Base-by-base conservation (phyloP, 139 green algal species). In the Chlorella vulgaris region DNA sequence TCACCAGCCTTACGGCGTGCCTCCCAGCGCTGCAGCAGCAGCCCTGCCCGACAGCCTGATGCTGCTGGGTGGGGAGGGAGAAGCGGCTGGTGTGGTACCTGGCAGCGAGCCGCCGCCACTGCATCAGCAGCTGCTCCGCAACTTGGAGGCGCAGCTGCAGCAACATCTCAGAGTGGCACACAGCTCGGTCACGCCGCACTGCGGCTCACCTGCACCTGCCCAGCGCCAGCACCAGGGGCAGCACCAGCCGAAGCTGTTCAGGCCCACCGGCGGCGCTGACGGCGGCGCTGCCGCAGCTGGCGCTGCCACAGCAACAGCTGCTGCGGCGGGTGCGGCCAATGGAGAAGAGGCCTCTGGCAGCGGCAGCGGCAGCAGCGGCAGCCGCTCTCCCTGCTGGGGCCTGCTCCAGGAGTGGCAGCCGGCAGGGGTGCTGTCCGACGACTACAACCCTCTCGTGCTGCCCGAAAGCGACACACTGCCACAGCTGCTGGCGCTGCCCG, bases 111-210 rank as follows among this genome's bases (percentile, higher is more conserved):
- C 55, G 1, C 24, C 33, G 38, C 38, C 21, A 38, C 58, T 80
- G 58, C 58, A 80, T n/a, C 74, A 43, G 58, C 38, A 71, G 55
- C 55, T 80, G 74, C 38, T 70, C 19, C 4, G 35, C 31, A 69
- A 29, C 39, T 28, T 80, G 38, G 10, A 70, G 39, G 39, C 28
- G 0, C 74, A 80, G n/a, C 74, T 80, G 28, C 33, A 63, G 35
- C 35, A 70, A 40, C 65, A 60, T 28, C 22, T 80, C 7, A 3
- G 7, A 0, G 26, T 66, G 24, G 21, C 47, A 26, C 35, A 36
- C 19, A n/a, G n/a, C n/a, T n/a, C n/a, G n/a, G n/a, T n/a, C n/a
- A n/a, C n/a, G n/a, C n/a, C n/a, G n/a, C n/a, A n/a, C n/a, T n/a
- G n/a, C n/a, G n/a, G n/a, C n/a, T n/a, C n/a, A n/a, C n/a, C n/a